These are phyloP conservation scores for Phytopythium cucurbitacearum DNA, from an alignment of 352 stramenopile genomes.

Conservation along the genomic window DNA sequence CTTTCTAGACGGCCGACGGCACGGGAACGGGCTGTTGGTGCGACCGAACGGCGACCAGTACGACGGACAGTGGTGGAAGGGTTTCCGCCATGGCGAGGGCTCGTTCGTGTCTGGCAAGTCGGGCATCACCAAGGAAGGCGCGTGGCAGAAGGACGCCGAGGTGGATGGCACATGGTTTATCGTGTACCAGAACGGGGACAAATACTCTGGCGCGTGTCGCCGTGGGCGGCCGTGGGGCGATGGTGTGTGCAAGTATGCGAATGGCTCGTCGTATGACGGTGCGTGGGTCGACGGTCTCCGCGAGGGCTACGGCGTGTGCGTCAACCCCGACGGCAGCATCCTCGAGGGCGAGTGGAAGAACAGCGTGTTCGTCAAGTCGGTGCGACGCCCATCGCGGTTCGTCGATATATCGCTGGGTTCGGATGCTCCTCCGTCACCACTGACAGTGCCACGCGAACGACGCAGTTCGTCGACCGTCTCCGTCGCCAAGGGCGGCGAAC, in stretches of 20 bases:
- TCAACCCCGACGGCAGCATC: conserved; percentile 52
- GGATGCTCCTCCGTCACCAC: conserved; percentile 3
- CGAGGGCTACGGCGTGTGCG: conserved; percentile 71
- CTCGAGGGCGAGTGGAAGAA: conserved; percentile 75
- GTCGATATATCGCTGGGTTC: conserved; percentile 48
- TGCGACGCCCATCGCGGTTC: conserved; percentile 39
- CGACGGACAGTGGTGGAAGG: conserved; percentile 75
- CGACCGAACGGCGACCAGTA: conserved; percentile 43
- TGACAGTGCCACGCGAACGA: not conserved
- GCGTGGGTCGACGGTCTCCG: conserved; percentile 72
- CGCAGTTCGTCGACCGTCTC: conserved; percentile 5
- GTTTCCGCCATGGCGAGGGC: conserved; percentile 66
- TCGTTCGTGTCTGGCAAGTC: conserved; percentile 44
- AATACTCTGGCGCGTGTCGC: conserved; percentile 60
- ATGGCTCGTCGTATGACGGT: conserved; percentile 89
- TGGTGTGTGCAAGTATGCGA: conserved; percentile 88
- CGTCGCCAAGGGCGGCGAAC: conserved; percentile 2
- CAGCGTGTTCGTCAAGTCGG: conserved; percentile 51
- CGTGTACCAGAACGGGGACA: conserved; percentile 67
- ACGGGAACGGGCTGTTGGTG: conserved; percentile 63
- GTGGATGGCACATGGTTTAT: conserved; percentile 71
- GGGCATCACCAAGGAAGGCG: conserved; percentile 57
- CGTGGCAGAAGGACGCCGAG: conserved; percentile 55
- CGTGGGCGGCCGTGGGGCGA: conserved; percentile 61
- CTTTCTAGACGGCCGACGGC: conserved; percentile 67